Base-by-base conservation (phyloP, 1,139 yeast species). In the Blastobotrys raffinosifermentans region DNA sequence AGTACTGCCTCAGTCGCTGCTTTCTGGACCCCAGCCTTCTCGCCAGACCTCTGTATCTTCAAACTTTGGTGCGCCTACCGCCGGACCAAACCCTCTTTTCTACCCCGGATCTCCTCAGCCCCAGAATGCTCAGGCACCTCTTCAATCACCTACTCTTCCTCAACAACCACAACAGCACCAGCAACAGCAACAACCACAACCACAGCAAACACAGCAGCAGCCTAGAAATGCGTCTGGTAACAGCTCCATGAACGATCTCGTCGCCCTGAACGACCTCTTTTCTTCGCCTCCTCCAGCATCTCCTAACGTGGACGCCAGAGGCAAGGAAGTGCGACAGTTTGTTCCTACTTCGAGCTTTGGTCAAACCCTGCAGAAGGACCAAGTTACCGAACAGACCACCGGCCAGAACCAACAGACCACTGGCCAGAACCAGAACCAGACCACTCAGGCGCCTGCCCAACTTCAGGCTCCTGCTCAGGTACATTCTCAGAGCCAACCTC, bases 331-430 rank as follows among this genome's bases (percentile, higher is more conserved):
- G n/a, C 50, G 50, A 27, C 55, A 46, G 36, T 72, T 72, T 53
- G 67, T 68, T 32, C 91, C 93, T 9, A 69, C 84, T 2, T 80
- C 89, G 0, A 63, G 67, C 21, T 82, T 82, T 64, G 93, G 93
- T 17, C 87, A 77, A 55, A 63, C 68, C 15, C 64, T 78, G 45
- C 49, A 71, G 44, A 55, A 58, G 23, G n/a, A n/a, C n/a, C n/a
- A n/a, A n/a, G n/a, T n/a, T n/a, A n/a, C n/a, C n/a, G n/a, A n/a
- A n/a, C 55, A 61, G 35, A 67, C 62, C 29, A 48, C 58, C 13
- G 41, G 31, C 14, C 21, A 19, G 31, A 26, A 23, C 13, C 34
- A 27, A n/a, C 55, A 61, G 35, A 67, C 62, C 29, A 48, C 58
- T 13, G 41, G 31, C 14, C 21, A 19, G 31, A 26, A 23, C 13